Conservation (phyloP, 2,329 filamentous ascomycete species). For the Ophiostoma triangulosporum region DNA sequence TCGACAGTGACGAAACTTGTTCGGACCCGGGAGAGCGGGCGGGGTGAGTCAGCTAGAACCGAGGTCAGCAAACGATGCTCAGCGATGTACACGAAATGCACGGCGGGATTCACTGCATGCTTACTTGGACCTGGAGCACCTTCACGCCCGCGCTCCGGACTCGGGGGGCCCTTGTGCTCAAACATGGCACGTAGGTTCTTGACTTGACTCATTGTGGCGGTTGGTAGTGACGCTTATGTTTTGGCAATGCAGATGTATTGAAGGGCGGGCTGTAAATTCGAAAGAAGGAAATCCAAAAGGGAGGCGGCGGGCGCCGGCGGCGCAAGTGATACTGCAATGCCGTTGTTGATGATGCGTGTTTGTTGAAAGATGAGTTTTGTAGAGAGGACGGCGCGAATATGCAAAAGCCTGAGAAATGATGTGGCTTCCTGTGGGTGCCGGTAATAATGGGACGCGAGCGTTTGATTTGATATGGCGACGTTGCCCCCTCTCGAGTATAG, state of each 20-base stretch:
- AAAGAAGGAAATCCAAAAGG: not conserved
- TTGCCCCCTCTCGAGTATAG: not conserved
- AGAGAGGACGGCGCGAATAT: constrained; percentile 1
- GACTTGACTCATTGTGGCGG: constrained; percentile 49
- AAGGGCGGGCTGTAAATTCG: not conserved
- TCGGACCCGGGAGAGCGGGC: constrained; percentile 61
- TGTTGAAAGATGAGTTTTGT: not conserved
- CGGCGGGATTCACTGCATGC: not conserved
- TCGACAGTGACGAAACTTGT: constrained; percentile 65
- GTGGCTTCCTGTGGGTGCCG: not conserved
- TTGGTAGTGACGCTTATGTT: constrained; percentile 3
- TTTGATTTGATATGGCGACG: not conserved
- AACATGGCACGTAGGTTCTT: constrained; percentile 70
- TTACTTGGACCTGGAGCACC: constrained; percentile 33
- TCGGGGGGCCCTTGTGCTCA: constrained; percentile 55
- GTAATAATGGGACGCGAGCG: not conserved
- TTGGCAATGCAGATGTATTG: not conserved
- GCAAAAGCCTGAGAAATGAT: not conserved
- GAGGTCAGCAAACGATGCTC: constrained; percentile 1
- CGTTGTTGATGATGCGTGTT: not conserved
- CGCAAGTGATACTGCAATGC: constrained; percentile 1
- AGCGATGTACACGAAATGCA: constrained; percentile 14
- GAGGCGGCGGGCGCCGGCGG: constrained; percentile 10
- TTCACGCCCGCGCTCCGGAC: constrained; percentile 56
- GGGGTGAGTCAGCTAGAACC: constrained; percentile 31